Evolutionary conservation across 768 basidiomycete genomes (phyloP).

Genomic region (Tricholoma terreum): DNA sequence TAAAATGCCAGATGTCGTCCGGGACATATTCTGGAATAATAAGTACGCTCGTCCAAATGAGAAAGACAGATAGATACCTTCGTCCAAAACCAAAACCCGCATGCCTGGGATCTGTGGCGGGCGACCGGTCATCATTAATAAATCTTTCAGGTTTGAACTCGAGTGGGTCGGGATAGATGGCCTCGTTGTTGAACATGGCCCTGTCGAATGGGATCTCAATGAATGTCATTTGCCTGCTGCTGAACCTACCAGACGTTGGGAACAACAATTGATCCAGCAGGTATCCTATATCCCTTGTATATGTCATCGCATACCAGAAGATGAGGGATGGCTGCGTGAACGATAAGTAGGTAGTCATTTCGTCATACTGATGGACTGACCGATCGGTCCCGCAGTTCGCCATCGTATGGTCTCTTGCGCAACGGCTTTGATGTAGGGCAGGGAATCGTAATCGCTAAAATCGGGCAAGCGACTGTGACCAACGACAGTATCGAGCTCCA

Average conservation of each 20-base stretch:
- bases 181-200: slow-evolving; percentile 33
- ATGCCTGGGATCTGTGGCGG: too few species aligned
- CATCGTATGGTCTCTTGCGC: slow-evolving; percentile 29
- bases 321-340: too few species aligned
- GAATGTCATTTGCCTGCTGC: too few species aligned
- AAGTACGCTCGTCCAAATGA: too few species aligned
- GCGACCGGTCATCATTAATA: too few species aligned
- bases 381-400: slow-evolving; percentile 18
- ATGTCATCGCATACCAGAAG: too few species aligned
- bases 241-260: slow-evolving; percentile 29
- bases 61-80: too few species aligned
- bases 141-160: slow-evolving; percentile 39
- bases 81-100: slow-evolving; percentile 26
- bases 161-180: slow-evolving; percentile 30
- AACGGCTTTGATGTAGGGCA: too few species aligned
- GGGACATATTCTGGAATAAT: too few species aligned
- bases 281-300: slow-evolving; percentile 37
- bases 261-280: slow-evolving; percentile 28
- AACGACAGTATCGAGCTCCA: slow-evolving; percentile 30
- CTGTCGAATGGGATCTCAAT: slow-evolving; percentile 13
- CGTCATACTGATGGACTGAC: slow-evolving; percentile 29
- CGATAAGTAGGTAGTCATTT: too few species aligned
- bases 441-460: too few species aligned
- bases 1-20: too few species aligned
- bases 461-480: slow-evolving; percentile 26